Conservation (phyloP, 495 filamentous ascomycete species). For the Penicillium roqueforti region DNA sequence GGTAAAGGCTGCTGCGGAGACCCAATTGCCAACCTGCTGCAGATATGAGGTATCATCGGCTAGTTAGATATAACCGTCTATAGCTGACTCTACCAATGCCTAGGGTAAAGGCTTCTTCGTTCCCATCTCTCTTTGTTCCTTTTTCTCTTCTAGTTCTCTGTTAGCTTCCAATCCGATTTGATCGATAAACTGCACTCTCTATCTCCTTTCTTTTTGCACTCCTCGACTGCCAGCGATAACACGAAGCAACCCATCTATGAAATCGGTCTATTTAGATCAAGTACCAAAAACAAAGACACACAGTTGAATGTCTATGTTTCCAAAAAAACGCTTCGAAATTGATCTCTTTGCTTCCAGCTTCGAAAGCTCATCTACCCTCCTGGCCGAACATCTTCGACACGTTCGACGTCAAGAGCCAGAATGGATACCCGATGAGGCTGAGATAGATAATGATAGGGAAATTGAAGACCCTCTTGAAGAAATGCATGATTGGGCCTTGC, state of each 20-base stretch:
- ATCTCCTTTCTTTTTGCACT: no score
- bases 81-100: no score
- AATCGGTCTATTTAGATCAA: slow-evolving; percentile 14
- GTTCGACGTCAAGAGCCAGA: slow-evolving; percentile 11
- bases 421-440: slow-evolving; percentile 4
- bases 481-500: neutral
- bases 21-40: no score
- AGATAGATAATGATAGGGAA: neutral
- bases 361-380: slow-evolving; percentile 7
- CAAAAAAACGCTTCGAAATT: slow-evolving; percentile 16
- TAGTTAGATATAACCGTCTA: no score
- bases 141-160: no score
- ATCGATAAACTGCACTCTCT: no score
- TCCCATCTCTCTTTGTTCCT: no score
- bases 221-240: neutral
- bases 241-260: slow-evolving; percentile 3
- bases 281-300: slow-evolving; percentile 7
- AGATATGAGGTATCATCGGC: no score
- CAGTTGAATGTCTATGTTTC: slow-evolving; percentile 12
- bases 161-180: no score
- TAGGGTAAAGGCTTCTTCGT: no score
- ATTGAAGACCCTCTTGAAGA: slow-evolving; percentile 1
- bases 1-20: no score
- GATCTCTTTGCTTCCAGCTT: slow-evolving; percentile 8
- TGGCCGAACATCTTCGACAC: slow-evolving; percentile 14